Conservation (phyloP, 768 basidiomycete genomes). For the Royoungia palumana region DNA sequence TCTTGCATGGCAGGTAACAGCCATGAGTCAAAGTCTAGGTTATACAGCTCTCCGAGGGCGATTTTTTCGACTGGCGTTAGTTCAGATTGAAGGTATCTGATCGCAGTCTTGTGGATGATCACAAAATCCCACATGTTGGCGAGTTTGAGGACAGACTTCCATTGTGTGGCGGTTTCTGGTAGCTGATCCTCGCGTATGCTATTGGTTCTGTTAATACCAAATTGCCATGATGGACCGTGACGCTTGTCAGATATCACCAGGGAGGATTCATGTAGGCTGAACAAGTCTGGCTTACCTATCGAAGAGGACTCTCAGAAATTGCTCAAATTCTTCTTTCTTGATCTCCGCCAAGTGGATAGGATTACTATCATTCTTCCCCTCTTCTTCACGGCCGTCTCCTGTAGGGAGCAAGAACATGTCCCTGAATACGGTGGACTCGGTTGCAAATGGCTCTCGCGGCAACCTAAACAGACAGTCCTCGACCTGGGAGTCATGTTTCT, state of each 20-base stretch:
- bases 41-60: neutral
- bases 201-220: neutral
- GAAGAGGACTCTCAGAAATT: slow-evolving; percentile 12
- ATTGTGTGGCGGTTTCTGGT: slow-evolving; percentile 20
- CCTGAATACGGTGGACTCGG: slow-evolving; percentile 16
- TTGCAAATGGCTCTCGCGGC: slow-evolving; percentile 14
- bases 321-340: slow-evolving; percentile 16
- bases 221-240: too few relatives aligned
- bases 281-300: slow-evolving; percentile 1
- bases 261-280: neutral
- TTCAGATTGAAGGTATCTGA: slow-evolving; percentile 12
- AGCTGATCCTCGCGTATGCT: neutral
- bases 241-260: neutral
- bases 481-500: slow-evolving; percentile 10
- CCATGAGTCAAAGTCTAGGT: too few relatives aligned
- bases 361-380: slow-evolving; percentile 12
- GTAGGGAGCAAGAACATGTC: slow-evolving; percentile 21
- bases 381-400: neutral
- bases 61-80: slow-evolving; percentile 32
- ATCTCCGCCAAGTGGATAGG: slow-evolving; percentile 17
- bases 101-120: slow-evolving; percentile 27
- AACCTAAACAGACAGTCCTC: slow-evolving; percentile 21
- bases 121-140: slow-evolving; percentile 37
- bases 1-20: slow-evolving; percentile 12
- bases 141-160: slow-evolving; percentile 37